Evolutionary conservation across 2,329 filamentous ascomycete species (phyloP).

Genomic region (Talaromyces islandicus): DNA sequence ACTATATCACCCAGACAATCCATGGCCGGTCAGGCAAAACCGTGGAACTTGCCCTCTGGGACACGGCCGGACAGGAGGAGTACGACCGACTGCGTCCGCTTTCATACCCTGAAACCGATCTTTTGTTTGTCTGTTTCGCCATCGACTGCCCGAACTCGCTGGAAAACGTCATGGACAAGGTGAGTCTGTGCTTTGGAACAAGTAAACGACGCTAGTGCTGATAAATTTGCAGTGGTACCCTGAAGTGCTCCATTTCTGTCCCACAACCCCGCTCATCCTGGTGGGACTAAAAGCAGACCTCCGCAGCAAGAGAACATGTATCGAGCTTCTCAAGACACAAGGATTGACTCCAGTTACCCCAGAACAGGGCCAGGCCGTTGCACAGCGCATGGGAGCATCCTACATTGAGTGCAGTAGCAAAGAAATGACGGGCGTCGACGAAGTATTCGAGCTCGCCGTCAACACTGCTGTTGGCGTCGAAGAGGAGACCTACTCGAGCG

Average conservation of each 20-base stretch:
- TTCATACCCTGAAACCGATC: slow-evolving; percentile 95
- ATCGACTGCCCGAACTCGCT: slow-evolving; percentile 98
- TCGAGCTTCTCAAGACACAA: slow-evolving; percentile 97
- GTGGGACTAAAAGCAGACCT: slow-evolving; percentile 96
- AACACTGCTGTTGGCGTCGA: slow-evolving; percentile 82
- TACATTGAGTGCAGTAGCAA: slow-evolving; percentile 99
- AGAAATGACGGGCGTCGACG: slow-evolving; percentile 91
- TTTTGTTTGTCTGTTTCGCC: slow-evolving; percentile 97
- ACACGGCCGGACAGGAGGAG: slow-evolving; percentile 62
- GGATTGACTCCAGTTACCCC: slow-evolving; percentile 90
- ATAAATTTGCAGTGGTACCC: slow-evolving; percentile 80
- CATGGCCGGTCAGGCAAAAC: slow-evolving; percentile 86
- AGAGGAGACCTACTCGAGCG: slow-evolving; percentile 36
- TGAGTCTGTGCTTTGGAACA: slow-evolving; percentile 36
- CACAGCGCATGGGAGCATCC: slow-evolving; percentile 83
- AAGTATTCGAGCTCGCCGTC: slow-evolving; percentile 91
- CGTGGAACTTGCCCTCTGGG: slow-evolving; percentile 95
- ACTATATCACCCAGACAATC: slow-evolving; percentile 96
- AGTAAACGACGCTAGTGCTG: slow-evolving; percentile 4
- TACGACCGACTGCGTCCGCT: slow-evolving; percentile 71
- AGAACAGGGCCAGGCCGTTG: slow-evolving; percentile 81
- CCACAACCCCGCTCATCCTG: slow-evolving; percentile 90
- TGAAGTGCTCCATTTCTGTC: slow-evolving; percentile 97
- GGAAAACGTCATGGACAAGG: slow-evolving; percentile 99
- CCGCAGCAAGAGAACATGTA: slow-evolving; percentile 89